Evolutionary conservation across 805 yeast genomes (phyloP).

Genomic region (Metschnikowia picachoensis): DNA sequence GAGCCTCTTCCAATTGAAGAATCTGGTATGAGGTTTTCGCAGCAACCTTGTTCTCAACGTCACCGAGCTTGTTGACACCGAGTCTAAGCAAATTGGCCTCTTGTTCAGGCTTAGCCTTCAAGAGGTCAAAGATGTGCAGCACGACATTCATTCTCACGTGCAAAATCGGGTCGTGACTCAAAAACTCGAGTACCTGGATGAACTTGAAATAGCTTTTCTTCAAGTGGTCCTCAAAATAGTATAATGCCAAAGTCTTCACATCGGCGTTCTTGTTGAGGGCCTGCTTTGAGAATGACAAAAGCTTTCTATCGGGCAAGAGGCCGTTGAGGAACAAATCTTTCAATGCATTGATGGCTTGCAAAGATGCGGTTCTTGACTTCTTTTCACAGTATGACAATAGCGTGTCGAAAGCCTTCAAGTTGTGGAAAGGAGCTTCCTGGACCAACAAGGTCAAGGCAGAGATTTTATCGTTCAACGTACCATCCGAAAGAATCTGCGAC

Average conservation of each 20-base stretch:
- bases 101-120: constrained; percentile 90
- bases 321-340: constrained; percentile 86
- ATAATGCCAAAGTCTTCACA: constrained; percentile 58
- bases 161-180: constrained; percentile 87
- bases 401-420: constrained; percentile 77
- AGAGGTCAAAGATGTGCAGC: constrained; percentile 71
- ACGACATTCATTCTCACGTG: constrained; percentile 80
- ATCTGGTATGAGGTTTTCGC: constrained; percentile 83
- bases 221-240: constrained; percentile 85
- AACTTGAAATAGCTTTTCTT: constrained; percentile 74
- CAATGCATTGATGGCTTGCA: constrained; percentile 84
- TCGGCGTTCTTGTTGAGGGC: constrained; percentile 47
- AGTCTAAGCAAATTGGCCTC: constrained; percentile 85
- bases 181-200: constrained; percentile 68
- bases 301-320: constrained; percentile 79
- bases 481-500: constrained; percentile 81
- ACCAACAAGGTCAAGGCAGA: constrained; percentile 88
- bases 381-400: constrained; percentile 76
- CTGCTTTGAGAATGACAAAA: constrained; percentile 69
- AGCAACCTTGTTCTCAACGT: constrained; percentile 82
- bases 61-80: constrained; percentile 94
- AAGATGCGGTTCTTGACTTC: constrained; percentile 88
- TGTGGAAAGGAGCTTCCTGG: constrained; percentile 94
- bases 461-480: constrained; percentile 93
- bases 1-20: constrained; percentile 78